These are phyloP conservation scores for Geotrichum cucujoidarum DNA, from an alignment of 1,139 yeast species.

Conservation along the genomic window DNA sequence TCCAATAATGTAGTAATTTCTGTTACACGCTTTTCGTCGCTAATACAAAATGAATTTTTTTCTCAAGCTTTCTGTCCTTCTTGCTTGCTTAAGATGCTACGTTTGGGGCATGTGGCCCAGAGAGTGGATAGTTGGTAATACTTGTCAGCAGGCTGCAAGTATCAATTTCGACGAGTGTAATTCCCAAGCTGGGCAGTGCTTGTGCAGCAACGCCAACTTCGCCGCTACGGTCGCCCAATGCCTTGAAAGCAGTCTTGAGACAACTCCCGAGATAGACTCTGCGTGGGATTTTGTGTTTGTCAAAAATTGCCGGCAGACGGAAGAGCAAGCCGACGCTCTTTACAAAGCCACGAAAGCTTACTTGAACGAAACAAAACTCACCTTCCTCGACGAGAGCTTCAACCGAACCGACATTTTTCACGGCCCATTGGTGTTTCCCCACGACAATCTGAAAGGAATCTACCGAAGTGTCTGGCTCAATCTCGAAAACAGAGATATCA, in stretches of 20 bases:
- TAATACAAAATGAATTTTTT: too few relatives aligned
- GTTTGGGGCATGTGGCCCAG: slow-evolving; percentile 33
- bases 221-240: slow-evolving; percentile 35
- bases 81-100: neutral
- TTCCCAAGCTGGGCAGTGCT: slow-evolving; percentile 31
- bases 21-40: too few relatives aligned
- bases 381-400: slow-evolving; percentile 17
- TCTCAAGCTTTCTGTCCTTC: neutral
- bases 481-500: slow-evolving; percentile 31
- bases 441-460: slow-evolving; percentile 8
- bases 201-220: slow-evolving; percentile 32
- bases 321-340: slow-evolving; percentile 25
- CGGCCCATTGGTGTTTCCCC: slow-evolving; percentile 14
- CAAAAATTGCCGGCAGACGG: slow-evolving; percentile 27
- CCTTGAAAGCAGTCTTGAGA: slow-evolving; percentile 22
- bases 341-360: slow-evolving; percentile 25
- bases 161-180: slow-evolving; percentile 30
- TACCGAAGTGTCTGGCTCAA: slow-evolving; percentile 25
- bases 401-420: slow-evolving; percentile 11
- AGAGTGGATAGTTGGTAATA: slow-evolving; percentile 34
- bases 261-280: slow-evolving; percentile 8
- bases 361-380: slow-evolving; percentile 18
- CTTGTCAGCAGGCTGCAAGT: slow-evolving; percentile 32
- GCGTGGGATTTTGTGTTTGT: slow-evolving; percentile 35
- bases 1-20: too few relatives aligned